phyloP scores from a whole-genome alignment of 371 early-diverging fungal genomes.

The Mucor indicus region DNA sequence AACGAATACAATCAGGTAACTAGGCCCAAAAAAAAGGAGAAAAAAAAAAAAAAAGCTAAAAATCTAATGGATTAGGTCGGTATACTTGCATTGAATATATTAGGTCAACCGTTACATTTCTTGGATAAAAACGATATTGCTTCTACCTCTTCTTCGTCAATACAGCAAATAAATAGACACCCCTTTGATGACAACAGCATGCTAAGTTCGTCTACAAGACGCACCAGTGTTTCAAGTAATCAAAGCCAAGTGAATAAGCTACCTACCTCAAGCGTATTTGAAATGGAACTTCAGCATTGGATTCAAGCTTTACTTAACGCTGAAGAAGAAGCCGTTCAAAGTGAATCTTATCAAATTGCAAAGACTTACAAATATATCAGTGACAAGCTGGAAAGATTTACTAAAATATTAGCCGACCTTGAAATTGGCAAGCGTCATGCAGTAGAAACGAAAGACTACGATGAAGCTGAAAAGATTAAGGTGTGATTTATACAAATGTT shows the following conservation, averaged over 20 bases:
- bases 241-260: slow-evolving; percentile 26
- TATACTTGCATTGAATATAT: slow-evolving; percentile 54
- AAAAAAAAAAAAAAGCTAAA: background rate
- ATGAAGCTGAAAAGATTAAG: slow-evolving; percentile 71
- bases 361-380: slow-evolving; percentile 47
- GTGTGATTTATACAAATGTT: too few species aligned
- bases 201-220: slow-evolving; percentile 39
- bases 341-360: slow-evolving; percentile 58
- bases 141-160: slow-evolving; percentile 2
- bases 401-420: slow-evolving; percentile 59
- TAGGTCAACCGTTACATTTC: slow-evolving; percentile 39
- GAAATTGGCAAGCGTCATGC: slow-evolving; percentile 60
- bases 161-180: too few species aligned
- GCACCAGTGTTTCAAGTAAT: slow-evolving; percentile 45
- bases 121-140: slow-evolving; percentile 4
- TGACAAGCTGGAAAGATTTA: slow-evolving; percentile 31
- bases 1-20: slow-evolving; percentile 83
- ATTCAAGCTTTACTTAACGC: slow-evolving; percentile 29
- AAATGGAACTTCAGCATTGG: slow-evolving; percentile 45
- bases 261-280: slow-evolving; percentile 25
- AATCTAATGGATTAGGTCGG: slow-evolving; percentile 51
- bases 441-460: slow-evolving; percentile 70
- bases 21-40: too few species aligned
- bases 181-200: slow-evolving; percentile 41
- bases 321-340: slow-evolving; percentile 41